A percentile compares a stretch with the other conserved stretches of the same genome.
These are phyloP conservation scores for Starmerella etchellsii DNA, from an alignment of 805 yeast genomes.

Conservation along the genomic window DNA sequence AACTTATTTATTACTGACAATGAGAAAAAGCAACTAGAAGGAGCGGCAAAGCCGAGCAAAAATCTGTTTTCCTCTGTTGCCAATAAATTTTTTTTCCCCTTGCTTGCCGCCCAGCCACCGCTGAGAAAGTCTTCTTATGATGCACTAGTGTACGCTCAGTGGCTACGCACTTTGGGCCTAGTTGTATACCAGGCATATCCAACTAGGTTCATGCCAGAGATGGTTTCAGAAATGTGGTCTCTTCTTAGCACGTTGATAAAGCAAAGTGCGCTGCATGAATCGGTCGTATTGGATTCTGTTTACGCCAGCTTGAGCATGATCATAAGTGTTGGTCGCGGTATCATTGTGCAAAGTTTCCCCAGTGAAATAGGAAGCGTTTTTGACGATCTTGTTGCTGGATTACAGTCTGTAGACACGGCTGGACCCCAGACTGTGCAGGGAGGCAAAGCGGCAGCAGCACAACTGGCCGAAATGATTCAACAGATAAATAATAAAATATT, in stretches of 20 bases:
- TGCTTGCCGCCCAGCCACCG: slow-evolving; percentile 27
- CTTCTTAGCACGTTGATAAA: slow-evolving; percentile 13
- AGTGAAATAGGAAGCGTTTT: slow-evolving; percentile 22
- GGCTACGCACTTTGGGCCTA: slow-evolving; percentile 44
- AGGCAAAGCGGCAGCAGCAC: slow-evolving; percentile 26
- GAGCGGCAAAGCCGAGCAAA: slow-evolving; percentile 3
- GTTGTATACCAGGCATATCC: slow-evolving; percentile 49
- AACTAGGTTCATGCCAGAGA: slow-evolving; percentile 37
- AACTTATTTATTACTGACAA: slow-evolving; percentile 27
- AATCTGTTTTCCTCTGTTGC: slow-evolving; percentile 35
- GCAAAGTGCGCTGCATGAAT: slow-evolving; percentile 10
- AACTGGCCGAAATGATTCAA: slow-evolving; percentile 21
- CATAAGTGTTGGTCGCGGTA: slow-evolving; percentile 24
- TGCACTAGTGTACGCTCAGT: slow-evolving; percentile 41
- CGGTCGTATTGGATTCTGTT: slow-evolving; percentile 25
- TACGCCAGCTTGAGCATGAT: slow-evolving; percentile 25
- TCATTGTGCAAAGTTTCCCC: slow-evolving; percentile 22
- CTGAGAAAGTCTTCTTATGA: slow-evolving; percentile 16
- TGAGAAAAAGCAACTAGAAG: background rate
- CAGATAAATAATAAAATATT: slow-evolving; percentile 4
- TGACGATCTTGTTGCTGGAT: slow-evolving; percentile 3
- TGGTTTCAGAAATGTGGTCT: slow-evolving; percentile 42
- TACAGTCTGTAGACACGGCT: background rate
- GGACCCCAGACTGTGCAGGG: slow-evolving; percentile 15
- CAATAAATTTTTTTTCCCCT: slow-evolving; percentile 41